Percentiles rank a stretch among this genome's conserved stretches.
These are phyloP conservation scores for Microdochium nivale DNA, from an alignment of 2,329 filamentous ascomycete genomes.

Conservation along the genomic window DNA sequence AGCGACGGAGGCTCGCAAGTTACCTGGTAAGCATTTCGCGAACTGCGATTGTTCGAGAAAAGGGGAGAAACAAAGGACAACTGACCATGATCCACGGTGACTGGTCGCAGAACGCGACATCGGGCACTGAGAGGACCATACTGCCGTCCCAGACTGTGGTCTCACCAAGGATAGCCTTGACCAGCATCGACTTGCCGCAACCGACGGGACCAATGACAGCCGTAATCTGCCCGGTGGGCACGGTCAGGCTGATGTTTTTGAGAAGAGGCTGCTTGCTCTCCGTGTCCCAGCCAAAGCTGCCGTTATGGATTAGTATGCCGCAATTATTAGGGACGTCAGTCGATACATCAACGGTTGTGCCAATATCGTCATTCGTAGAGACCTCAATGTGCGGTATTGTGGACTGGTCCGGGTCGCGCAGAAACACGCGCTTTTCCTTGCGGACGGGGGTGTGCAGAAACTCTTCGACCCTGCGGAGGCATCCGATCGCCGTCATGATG, in stretches of 20 bases:
- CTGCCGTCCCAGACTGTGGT: not conserved
- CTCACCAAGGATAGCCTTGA: conserved; percentile 5
- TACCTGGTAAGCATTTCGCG: no score
- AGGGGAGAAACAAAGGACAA: not conserved
- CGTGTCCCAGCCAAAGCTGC: not conserved
- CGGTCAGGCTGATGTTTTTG: conserved; percentile 5
- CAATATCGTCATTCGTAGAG: not conserved
- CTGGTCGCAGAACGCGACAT: conserved; percentile 6
- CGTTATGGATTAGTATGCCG: not conserved
- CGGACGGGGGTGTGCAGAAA: not conserved
- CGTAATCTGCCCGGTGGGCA: conserved; percentile 4
- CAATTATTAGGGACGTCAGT: not conserved
- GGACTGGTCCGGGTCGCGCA: not conserved
- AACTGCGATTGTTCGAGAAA: no score
- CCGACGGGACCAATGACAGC: conserved; percentile 4
- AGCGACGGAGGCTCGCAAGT: no score
- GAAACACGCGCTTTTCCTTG: not conserved
- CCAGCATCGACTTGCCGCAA: conserved; percentile 5
- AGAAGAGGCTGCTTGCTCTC: conserved; percentile 1
- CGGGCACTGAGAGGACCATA: not conserved
- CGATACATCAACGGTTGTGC: not conserved
- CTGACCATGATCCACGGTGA: conserved; percentile 6
- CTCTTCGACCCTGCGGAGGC: not conserved
- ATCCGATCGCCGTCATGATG: not conserved
- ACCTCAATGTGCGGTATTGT: not conserved